A percentile compares a stretch with the other conserved stretches of the same genome.
Conservation (phyloP, 768 basidiomycete genomes). For the Leccinum pellstonianum region DNA sequence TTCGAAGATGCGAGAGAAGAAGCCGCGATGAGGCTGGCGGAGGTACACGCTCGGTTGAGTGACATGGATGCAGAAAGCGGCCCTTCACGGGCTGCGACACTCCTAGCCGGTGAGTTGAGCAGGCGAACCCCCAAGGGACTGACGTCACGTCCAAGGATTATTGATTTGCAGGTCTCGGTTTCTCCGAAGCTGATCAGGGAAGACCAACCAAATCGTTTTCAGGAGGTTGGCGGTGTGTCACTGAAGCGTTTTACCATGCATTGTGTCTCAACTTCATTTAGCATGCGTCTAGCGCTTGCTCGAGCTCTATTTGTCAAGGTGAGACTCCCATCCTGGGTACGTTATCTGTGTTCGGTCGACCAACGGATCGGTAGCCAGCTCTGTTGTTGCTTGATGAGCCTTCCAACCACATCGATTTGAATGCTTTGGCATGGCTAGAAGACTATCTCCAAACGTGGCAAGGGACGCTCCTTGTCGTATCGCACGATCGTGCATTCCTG, state of each 20-base stretch:
- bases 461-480: constrained; percentile 91
- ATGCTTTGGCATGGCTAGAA: constrained; percentile 96
- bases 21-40: constrained; percentile 73
- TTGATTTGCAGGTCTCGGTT: constrained; percentile 70
- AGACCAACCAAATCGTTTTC: constrained; percentile 84
- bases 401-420: constrained; percentile 96
- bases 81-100: constrained; percentile 86
- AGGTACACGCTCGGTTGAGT: constrained; percentile 86
- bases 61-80: constrained; percentile 99
- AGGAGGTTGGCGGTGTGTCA: constrained; percentile 86
- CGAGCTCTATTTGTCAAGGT: constrained; percentile 96
- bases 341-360: constrained; percentile 1
- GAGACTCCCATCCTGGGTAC: not conserved
- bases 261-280: constrained; percentile 26
- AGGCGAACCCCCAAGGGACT: not conserved
- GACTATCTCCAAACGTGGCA: constrained; percentile 96
- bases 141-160: not conserved
- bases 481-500: constrained; percentile 97
- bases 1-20: constrained; percentile 88
- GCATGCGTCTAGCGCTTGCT: constrained; percentile 95
- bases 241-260: not conserved
- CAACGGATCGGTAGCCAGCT: constrained; percentile 47
- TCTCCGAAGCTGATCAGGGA: constrained; percentile 83
- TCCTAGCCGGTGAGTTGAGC: constrained; percentile 68
- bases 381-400: constrained; percentile 88